Base-by-base conservation (phyloP, 2,329 filamentous ascomycete species). In the Epichloe uncinata region DNA sequence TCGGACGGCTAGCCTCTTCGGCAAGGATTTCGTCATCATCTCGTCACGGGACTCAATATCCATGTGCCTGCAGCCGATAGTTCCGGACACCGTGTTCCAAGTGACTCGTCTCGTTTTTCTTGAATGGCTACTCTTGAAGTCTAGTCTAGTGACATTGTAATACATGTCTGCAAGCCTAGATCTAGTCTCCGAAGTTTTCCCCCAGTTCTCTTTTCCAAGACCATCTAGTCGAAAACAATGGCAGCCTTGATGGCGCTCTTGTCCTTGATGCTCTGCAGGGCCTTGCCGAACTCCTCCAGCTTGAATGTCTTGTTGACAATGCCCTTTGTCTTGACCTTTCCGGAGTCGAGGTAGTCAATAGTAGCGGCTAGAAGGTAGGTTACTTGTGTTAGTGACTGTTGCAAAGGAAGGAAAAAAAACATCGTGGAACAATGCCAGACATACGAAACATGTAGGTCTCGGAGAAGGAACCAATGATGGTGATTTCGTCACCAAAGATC, bases 241-340 rank as follows among this genome's bases (percentile, higher is more conserved):
- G 80, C 81, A 48, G 82, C 82, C 72, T 87, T 87, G 62, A 87
- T 85, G 52, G 82, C 82, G 48, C 70, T 77, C 73, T 86, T 85
- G 68, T 84, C 81, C 60, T 74, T 78, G 72, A 87, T 85, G 51
- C 78, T 75, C 63, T 85, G 78, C 56, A 87, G 68, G 53, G 81
- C 84, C 62, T 85, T 79, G 43, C 71, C 78, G 75, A 81, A 87
- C 62, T 87, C 74, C 61, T 87, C 82, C n/a, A 87, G 70, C 67
- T 75, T 81, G 69, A 81, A 87, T 5, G 73, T 77, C 71, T 85
- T 85, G 68, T 85, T 85, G 55, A 85, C 82, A 49, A 87, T 85
- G 4, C 83, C 82, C 48, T 74, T 69, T 47, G 84, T 74, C 66
- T 74, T 79, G 57, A 82, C 71, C 63, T 79, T 80, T 50, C 78